A percentile compares a stretch with the other conserved stretches of the same genome.
Evolutionary conservation across 202 grass and related monocot genomes (phyloP).

Genomic region (Tripidium arundinaceum): DNA sequence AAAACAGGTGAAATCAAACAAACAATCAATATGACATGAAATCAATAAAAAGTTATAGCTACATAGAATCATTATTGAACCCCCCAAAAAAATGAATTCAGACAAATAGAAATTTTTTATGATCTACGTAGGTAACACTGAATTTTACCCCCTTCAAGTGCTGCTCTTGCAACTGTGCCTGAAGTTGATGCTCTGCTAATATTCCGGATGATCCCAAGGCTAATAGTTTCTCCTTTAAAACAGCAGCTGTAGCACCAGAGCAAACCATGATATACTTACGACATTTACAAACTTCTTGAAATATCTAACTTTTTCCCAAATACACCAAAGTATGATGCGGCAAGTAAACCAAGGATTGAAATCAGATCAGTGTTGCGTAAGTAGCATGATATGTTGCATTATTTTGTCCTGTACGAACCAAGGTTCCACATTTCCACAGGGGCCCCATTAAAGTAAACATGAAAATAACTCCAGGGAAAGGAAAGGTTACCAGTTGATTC

Average conservation of each 20-base stretch:
- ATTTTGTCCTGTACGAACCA: slow-evolving; percentile 4
- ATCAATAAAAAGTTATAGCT: slow-evolving; percentile 12
- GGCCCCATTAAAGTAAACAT: neutral
- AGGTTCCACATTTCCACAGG: slow-evolving; percentile 4
- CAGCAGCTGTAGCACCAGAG: slow-evolving; percentile 61
- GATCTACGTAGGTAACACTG: neutral
- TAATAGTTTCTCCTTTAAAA: slow-evolving; percentile 97
- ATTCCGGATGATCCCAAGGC: slow-evolving; percentile 94
- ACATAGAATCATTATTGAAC: neutral
- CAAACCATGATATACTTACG: slow-evolving; percentile 17
- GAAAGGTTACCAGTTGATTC: slow-evolving; percentile 78
- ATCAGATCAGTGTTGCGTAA: slow-evolving; percentile 1
- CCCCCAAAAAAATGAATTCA: neutral
- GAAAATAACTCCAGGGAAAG: slow-evolving; percentile 14
- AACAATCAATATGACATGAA: slow-evolving; percentile 22
- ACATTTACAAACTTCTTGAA: slow-evolving; percentile 7
- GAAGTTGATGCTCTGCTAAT: slow-evolving; percentile 95
- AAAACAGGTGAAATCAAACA: slow-evolving; percentile 31
- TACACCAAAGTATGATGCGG: neutral
- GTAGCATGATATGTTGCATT: neutral
- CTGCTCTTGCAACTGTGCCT: slow-evolving; percentile 95
- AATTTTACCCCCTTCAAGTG: slow-evolving; percentile 85
- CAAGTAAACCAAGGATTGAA: neutral
- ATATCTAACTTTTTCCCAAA: neutral
- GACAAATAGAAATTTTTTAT: neutral